A percentile compares a stretch with the other conserved stretches of the same genome.
phyloP scores from a whole-genome alignment of 2,329 filamentous ascomycete genomes.

The Aspergillus jensenii region DNA sequence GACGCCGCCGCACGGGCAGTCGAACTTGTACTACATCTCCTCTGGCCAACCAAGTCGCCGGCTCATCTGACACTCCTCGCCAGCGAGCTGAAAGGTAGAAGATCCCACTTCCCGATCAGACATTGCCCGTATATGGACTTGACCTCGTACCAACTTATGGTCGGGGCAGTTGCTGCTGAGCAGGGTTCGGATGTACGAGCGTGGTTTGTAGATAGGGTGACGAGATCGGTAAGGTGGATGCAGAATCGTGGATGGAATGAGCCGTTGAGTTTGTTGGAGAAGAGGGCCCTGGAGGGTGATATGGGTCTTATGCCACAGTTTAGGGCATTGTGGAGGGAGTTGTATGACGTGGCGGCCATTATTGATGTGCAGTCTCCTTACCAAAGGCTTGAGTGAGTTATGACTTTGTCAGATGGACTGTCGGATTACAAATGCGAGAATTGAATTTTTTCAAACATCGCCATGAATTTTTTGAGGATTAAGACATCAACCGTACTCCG shows the following conservation, averaged over 20 bases:
- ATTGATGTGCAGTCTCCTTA: no score
- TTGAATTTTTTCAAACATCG: no score
- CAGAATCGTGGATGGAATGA: neutral
- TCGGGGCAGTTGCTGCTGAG: conserved; percentile 6
- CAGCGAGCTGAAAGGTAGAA: conserved; percentile 1
- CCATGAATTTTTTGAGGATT: no score
- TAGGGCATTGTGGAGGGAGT: neutral
- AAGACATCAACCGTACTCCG: no score
- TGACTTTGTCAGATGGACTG: no score
- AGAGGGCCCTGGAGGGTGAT: neutral
- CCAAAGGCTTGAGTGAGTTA: no score
- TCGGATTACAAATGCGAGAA: no score
- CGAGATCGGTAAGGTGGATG: neutral
- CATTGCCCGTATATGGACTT: conserved; percentile 5
- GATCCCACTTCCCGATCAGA: neutral
- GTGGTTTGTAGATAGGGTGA: conserved; percentile 5
- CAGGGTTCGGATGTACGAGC: neutral
- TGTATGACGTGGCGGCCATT: neutral
- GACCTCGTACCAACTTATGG: conserved; percentile 2
- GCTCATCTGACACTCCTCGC: conserved; percentile 6
- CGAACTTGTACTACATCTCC: conserved; percentile 1
- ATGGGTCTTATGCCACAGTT: neutral
- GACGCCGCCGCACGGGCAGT: conserved; percentile 5
- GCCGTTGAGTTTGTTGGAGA: neutral
- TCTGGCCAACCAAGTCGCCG: neutral